phyloP scores from a whole-genome alignment of 2,329 filamentous ascomycete species.

The Fusarium sulawesiense region DNA sequence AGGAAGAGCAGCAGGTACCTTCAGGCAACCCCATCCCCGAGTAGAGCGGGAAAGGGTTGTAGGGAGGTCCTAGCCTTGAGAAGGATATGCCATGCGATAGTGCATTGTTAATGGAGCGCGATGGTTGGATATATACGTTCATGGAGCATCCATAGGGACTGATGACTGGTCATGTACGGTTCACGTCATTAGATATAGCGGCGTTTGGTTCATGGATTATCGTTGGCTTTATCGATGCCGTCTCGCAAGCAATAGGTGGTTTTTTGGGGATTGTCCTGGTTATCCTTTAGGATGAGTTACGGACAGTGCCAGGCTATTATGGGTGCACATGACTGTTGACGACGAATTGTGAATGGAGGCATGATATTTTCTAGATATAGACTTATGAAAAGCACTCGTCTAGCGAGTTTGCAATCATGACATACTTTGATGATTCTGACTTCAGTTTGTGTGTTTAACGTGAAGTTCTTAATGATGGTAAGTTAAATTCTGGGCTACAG shows the following conservation, averaged over 20 bases:
- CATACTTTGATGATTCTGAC: slow-evolving; percentile 19
- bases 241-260: slow-evolving; percentile 39
- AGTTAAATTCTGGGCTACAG: not conserved
- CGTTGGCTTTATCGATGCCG: slow-evolving; percentile 43
- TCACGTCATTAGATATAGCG: slow-evolving; percentile 48
- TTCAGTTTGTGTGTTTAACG: not conserved
- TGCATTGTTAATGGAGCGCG: slow-evolving; percentile 37
- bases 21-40: slow-evolving; percentile 51
- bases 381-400: slow-evolving; percentile 28
- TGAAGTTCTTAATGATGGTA: not conserved
- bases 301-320: slow-evolving; percentile 22
- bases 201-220: slow-evolving; percentile 49
- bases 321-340: slow-evolving; percentile 35
- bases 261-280: slow-evolving; percentile 27
- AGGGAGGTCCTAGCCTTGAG: slow-evolving; percentile 8
- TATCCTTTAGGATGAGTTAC: slow-evolving; percentile 35
- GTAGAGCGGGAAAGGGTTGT: slow-evolving; percentile 38
- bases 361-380: slow-evolving; percentile 32
- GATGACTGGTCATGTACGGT: slow-evolving; percentile 47
- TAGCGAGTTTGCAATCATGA: slow-evolving; percentile 29
- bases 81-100: slow-evolving; percentile 9
- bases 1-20: slow-evolving; percentile 57
- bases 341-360: slow-evolving; percentile 27
- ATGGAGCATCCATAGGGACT: slow-evolving; percentile 40
- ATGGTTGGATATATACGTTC: slow-evolving; percentile 46